Conservation (phyloP, 805 yeast genomes). For the Brettanomyces custersianus region DNA sequence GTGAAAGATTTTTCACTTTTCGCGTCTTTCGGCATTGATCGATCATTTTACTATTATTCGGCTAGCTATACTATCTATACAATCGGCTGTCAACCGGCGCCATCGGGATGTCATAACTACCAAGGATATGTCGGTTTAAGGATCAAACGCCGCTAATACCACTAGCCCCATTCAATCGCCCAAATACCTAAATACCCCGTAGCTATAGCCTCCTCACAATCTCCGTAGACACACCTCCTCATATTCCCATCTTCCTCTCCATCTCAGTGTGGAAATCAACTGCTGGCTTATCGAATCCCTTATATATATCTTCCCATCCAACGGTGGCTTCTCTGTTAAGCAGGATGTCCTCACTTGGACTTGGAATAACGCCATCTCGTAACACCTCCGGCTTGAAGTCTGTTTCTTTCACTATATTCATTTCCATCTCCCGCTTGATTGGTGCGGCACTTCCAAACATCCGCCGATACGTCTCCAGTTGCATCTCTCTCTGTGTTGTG, state of each 20-base stretch:
- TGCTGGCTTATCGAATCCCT: too few relatives aligned
- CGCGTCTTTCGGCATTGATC: too few relatives aligned
- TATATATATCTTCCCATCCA: slow-evolving; percentile 93
- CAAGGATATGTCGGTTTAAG: too few relatives aligned
- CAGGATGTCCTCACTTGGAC: slow-evolving; percentile 54
- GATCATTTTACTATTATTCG: too few relatives aligned
- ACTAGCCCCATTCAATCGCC: too few relatives aligned
- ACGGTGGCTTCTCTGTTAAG: slow-evolving; percentile 65
- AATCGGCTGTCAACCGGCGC: too few relatives aligned
- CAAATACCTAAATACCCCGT: too few relatives aligned
- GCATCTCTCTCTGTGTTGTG: slow-evolving; percentile 55
- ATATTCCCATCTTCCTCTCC: slow-evolving; percentile 54
- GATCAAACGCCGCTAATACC: too few relatives aligned
- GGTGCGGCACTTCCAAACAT: slow-evolving; percentile 92
- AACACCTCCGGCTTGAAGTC: slow-evolving; percentile 59
- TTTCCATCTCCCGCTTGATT: slow-evolving; percentile 83
- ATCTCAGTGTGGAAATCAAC: slow-evolving; percentile 67
- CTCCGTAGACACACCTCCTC: slow-evolving; percentile 8
- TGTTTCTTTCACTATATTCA: slow-evolving; percentile 58
- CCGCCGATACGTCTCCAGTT: slow-evolving; percentile 71
- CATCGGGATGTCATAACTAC: too few relatives aligned
- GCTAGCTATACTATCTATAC: too few relatives aligned
- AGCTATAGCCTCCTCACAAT: too few relatives aligned
- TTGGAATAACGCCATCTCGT: slow-evolving; percentile 40
- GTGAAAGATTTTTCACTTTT: too few relatives aligned